Base-by-base conservation (phyloP, 495 filamentous ascomycete genomes). In the Penicillium diatomitis region DNA sequence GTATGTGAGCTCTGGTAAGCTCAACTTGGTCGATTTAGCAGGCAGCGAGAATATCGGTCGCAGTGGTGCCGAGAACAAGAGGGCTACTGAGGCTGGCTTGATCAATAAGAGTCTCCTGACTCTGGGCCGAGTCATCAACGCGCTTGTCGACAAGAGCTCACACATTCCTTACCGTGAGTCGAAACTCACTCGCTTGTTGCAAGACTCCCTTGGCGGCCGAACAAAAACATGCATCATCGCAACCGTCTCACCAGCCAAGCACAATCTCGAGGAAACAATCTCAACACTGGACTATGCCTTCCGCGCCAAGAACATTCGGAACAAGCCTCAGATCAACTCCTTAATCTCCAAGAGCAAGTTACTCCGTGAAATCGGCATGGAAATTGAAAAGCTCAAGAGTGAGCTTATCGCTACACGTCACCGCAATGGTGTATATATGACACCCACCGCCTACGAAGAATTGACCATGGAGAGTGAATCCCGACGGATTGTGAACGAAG, bases 191-290 rank as follows among this genome's bases (percentile, higher is more conserved):
- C 81, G 92, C 27, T 72, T 98, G 2, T 71, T 98, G 42, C 92
- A 97, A 82, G 94, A 98, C 59, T 98, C 92, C 9, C 78, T 98
- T 0, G 92, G 92, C 41, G 92, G 92, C 8, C 82, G 83, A 41
- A 98, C 92, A 6, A 98, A 97, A 63, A 98, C 92, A 4, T 97
- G 92, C 68, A 98, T 98, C 54, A 96, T 98, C 56, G 94, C 92
- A 3, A 98, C 94, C 0, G 79, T 98, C 39, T 96, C 92, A 1
- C 90, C 94, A 5, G 87, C 90, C 5, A 90, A 89, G 61, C 90
- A 82, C 69, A 98, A 96, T 58, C 75, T 97, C 9, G 92, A 98
- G 57, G 92, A 98, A 64, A 98, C 92, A 0, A 96, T 97, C 44
- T 96, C 91, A 2, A 97, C 94, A 0, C 75, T 98, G 3, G 92